Evolutionary conservation across 371 early-diverging fungal species (phyloP).

Genomic region (Lichtheimia hyalospora): DNA sequence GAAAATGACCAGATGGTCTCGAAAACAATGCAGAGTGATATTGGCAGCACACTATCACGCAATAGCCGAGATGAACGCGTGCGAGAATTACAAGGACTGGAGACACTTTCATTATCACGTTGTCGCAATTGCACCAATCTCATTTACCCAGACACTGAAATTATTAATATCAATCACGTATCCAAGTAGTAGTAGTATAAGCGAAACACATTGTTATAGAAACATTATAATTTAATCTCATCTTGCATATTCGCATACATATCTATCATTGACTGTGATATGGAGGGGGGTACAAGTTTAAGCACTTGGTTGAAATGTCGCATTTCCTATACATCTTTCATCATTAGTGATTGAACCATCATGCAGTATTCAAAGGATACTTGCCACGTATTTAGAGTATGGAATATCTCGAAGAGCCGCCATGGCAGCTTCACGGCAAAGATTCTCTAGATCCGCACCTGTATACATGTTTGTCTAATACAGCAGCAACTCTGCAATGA

Average conservation of each 20-base stretch:
- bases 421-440: slow-evolving; percentile 97
- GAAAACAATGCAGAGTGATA: slow-evolving; percentile 8
- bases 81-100: not conserved
- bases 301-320: slow-evolving; percentile 17
- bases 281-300: slow-evolving; percentile 18
- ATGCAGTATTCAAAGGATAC: not conserved
- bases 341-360: not conserved
- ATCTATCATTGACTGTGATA: slow-evolving; percentile 10
- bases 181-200: no score
- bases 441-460: slow-evolving; percentile 96
- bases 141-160: not conserved
- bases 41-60: slow-evolving; percentile 2
- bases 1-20: slow-evolving; percentile 8
- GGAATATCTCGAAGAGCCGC: slow-evolving; percentile 67
- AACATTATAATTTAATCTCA: not conserved
- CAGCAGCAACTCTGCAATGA: not conserved
- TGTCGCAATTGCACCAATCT: not conserved
- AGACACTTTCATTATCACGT: not conserved
- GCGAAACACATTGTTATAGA: no score
- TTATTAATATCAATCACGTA: no score
- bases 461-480: slow-evolving; percentile 83
- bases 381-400: slow-evolving; percentile 46
- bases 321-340: slow-evolving; percentile 13
- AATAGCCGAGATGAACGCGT: slow-evolving; percentile 6
- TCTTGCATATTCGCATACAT: slow-evolving; percentile 8